phyloP scores from a whole-genome alignment of 495 filamentous ascomycete genomes.

The Venustampulla echinocandica region DNA sequence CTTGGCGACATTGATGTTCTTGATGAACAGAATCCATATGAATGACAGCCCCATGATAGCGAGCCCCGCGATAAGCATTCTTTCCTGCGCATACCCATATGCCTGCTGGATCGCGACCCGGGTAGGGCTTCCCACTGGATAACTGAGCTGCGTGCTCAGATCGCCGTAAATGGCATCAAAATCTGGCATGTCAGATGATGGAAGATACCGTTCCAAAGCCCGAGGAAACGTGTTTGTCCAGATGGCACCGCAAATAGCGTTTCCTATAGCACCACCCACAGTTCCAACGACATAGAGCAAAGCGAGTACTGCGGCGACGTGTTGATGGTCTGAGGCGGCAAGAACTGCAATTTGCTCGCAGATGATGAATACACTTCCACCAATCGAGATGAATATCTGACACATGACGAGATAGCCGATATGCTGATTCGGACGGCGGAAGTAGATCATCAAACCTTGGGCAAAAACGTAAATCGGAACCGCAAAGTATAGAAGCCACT shows the following conservation, averaged over 20 bases:
- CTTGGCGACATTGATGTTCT: slow-evolving; percentile 34
- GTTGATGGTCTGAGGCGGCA: slow-evolving; percentile 53
- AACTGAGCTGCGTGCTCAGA: slow-evolving; percentile 48
- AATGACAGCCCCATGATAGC: slow-evolving; percentile 41
- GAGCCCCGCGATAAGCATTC: slow-evolving; percentile 41
- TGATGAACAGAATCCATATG: slow-evolving; percentile 38
- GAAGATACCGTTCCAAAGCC: slow-evolving; percentile 46
- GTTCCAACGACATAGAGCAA: slow-evolving; percentile 50
- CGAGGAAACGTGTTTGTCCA: slow-evolving; percentile 54
- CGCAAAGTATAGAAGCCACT: slow-evolving; percentile 46
- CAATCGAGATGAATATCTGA: slow-evolving; percentile 69
- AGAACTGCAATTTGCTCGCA: slow-evolving; percentile 58
- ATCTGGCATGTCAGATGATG: slow-evolving; percentile 35
- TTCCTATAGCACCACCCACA: slow-evolving; percentile 59
- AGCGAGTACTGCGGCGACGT: slow-evolving; percentile 59
- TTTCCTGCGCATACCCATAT: slow-evolving; percentile 43
- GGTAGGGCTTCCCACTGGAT: slow-evolving; percentile 47
- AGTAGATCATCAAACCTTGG: slow-evolving; percentile 65
- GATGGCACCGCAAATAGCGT: slow-evolving; percentile 53
- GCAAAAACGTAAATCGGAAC: slow-evolving; percentile 55
- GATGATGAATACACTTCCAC: slow-evolving; percentile 50
- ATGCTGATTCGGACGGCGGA: slow-evolving; percentile 44
- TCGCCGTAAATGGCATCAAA: slow-evolving; percentile 45
- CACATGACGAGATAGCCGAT: slow-evolving; percentile 67
- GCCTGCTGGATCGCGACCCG: slow-evolving; percentile 53